phyloP scores from a whole-genome alignment of 495 filamentous ascomycete species.

The Podospora fimiseda region DNA sequence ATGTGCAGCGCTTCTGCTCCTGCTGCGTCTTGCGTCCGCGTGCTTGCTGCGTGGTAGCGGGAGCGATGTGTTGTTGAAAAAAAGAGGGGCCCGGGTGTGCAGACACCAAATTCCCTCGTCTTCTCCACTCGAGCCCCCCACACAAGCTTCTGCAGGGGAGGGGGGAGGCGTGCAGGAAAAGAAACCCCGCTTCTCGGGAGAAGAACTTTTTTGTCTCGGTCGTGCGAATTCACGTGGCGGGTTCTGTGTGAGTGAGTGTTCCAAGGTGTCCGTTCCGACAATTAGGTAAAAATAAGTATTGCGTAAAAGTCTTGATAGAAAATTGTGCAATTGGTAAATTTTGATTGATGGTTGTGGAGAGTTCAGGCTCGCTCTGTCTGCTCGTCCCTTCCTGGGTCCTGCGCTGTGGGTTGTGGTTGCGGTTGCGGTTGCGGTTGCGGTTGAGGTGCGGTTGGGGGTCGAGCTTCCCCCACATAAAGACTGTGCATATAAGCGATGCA shows the following conservation, averaged over 20 bases:
- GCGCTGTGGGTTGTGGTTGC: background rate
- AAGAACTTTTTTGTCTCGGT: background rate
- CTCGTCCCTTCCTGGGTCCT: background rate
- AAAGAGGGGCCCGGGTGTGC: background rate
- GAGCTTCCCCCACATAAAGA: background rate
- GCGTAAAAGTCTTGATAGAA: background rate
- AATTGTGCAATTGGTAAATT: too few relatives aligned
- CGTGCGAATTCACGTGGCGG: background rate
- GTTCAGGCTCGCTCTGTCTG: too few relatives aligned
- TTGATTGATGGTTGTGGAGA: too few relatives aligned
- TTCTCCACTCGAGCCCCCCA: slow-evolving; percentile 2
- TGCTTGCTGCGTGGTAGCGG: background rate
- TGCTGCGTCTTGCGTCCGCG: background rate
- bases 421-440: background rate
- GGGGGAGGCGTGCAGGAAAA: background rate
- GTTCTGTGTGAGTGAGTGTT: background rate
- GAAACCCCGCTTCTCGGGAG: background rate
- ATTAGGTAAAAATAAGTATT: background rate
- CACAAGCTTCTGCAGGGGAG: background rate
- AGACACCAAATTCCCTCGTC: background rate
- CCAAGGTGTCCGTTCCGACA: background rate
- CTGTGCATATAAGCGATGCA: background rate
- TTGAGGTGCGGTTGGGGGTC: background rate
- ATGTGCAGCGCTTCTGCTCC: background rate
- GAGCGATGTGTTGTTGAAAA: background rate